Percentiles rank a stretch among this genome's conserved stretches.
Conservation (phyloP, 2,329 filamentous ascomycete genomes). For the Nigrospora sphaerica region DNA sequence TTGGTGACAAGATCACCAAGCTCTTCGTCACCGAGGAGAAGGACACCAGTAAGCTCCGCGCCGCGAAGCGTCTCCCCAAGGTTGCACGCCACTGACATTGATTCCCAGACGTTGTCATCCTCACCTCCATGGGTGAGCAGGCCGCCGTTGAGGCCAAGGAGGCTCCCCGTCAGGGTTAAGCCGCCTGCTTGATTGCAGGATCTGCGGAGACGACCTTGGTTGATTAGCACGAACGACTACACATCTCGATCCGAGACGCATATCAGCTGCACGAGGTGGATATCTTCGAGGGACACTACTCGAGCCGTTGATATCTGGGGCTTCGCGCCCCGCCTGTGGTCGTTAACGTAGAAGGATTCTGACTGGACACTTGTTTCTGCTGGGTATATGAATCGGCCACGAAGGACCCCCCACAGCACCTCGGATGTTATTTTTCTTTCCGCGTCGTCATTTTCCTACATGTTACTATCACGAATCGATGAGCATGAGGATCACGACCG, state of each 20-base stretch:
- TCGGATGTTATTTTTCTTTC: slow-evolving; percentile 24
- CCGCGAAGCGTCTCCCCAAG: background rate
- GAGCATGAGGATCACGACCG: slow-evolving; percentile 21
- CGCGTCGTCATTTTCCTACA: slow-evolving; percentile 19
- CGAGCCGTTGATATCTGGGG: slow-evolving; percentile 17
- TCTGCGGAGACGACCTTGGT: slow-evolving; percentile 17
- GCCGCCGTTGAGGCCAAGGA: slow-evolving; percentile 90
- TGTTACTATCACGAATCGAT: slow-evolving; percentile 18
- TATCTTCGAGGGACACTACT: slow-evolving; percentile 18
- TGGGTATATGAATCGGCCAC: slow-evolving; percentile 27
- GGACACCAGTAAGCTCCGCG: slow-evolving; percentile 66
- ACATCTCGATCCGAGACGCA: slow-evolving; percentile 3
- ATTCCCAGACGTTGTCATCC: slow-evolving; percentile 73
- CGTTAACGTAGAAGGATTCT: slow-evolving; percentile 30
- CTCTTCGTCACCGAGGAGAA: slow-evolving; percentile 80
- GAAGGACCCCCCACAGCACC: slow-evolving; percentile 16
- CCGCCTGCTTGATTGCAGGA: slow-evolving; percentile 8
- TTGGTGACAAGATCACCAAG: slow-evolving; percentile 79
- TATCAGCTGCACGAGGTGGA: slow-evolving; percentile 6
- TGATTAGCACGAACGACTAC: slow-evolving; percentile 7
- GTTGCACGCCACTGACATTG: slow-evolving; percentile 11
- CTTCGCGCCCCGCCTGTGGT: slow-evolving; percentile 28
- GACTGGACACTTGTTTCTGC: slow-evolving; percentile 38
- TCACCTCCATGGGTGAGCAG: slow-evolving; percentile 96
- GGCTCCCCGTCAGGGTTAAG: slow-evolving; percentile 49